phyloP scores from a whole-genome alignment of 2,329 filamentous ascomycete genomes.

The Laburnicola sp. region DNA sequence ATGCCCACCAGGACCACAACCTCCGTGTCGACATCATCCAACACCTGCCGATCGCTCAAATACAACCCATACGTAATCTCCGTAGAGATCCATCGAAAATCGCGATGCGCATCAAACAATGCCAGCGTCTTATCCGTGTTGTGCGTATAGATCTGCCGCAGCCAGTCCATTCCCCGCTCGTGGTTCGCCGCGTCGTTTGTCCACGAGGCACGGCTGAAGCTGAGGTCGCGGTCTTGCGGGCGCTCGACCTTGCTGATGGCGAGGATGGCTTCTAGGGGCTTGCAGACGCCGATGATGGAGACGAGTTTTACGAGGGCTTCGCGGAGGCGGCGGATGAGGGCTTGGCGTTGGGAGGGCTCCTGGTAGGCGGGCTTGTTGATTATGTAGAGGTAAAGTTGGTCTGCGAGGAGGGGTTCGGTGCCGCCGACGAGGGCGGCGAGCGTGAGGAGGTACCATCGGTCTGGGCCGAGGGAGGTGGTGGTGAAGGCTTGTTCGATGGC shows the following conservation, averaged over 20 bases:
- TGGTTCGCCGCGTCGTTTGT: constrained; percentile 58
- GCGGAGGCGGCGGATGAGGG: constrained; percentile 53
- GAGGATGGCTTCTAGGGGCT: constrained; percentile 60
- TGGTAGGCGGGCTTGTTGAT: constrained; percentile 50
- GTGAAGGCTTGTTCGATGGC: too few relatives aligned
- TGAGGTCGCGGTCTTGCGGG: constrained; percentile 59
- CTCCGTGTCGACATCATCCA: constrained; percentile 57
- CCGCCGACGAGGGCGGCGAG: background rate
- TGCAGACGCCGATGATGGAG: constrained; percentile 59
- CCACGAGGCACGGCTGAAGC: constrained; percentile 56
- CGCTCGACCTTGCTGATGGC: constrained; percentile 54
- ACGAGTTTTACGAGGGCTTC: constrained; percentile 61
- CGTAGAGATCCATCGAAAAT: constrained; percentile 52
- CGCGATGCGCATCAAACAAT: constrained; percentile 45
- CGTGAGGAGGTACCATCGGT: background rate
- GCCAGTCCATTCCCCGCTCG: constrained; percentile 56
- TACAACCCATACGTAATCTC: constrained; percentile 61
- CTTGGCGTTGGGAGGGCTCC: constrained; percentile 46
- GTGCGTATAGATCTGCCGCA: constrained; percentile 54
- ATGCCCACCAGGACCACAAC: constrained; percentile 56
- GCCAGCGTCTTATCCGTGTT: constrained; percentile 28
- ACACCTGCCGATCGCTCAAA: constrained; percentile 55
- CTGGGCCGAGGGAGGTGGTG: too few relatives aligned
- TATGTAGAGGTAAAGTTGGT: constrained; percentile 56
- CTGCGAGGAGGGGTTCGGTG: background rate